These are phyloP conservation scores for Aureobasidium namibiae DNA, from an alignment of 2,329 filamentous ascomycete genomes.

Conservation along the genomic window DNA sequence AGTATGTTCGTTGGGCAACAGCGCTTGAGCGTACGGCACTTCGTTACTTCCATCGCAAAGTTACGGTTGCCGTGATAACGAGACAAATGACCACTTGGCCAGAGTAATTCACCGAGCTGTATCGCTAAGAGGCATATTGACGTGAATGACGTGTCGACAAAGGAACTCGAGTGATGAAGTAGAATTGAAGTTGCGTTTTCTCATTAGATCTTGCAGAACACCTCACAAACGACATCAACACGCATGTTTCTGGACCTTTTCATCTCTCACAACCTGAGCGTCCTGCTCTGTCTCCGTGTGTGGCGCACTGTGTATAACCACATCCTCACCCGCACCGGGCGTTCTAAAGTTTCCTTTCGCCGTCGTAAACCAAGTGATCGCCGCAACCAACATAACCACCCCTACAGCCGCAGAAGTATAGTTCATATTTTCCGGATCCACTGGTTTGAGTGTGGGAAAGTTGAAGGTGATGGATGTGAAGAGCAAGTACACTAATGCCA, in stretches of 20 bases:
- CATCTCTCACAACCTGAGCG: not conserved
- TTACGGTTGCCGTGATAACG: too few species aligned
- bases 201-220: not conserved
- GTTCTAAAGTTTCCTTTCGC: conserved; percentile 44
- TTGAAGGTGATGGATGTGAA: conserved; percentile 51
- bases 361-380: conserved; percentile 45
- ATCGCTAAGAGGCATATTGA: too few species aligned
- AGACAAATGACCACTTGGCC: too few species aligned
- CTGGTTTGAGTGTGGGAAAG: conserved; percentile 43
- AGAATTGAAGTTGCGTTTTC: too few species aligned
- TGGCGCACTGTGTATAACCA: conserved; percentile 8
- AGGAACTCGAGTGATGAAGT: too few species aligned
- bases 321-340: conserved; percentile 23
- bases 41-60: too few species aligned
- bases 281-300: not conserved
- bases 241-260: not conserved
- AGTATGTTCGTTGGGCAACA: too few species aligned
- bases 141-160: too few species aligned
- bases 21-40: too few species aligned
- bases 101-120: too few species aligned
- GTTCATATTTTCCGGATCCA: conserved; percentile 50
- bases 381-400: conserved; percentile 43
- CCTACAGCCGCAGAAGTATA: conserved; percentile 51
- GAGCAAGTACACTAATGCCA: conserved; percentile 44
- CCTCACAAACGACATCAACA: not conserved